Base-by-base conservation (phyloP, 1,139 yeast genomes). In the Kodamaea fungicola region DNA sequence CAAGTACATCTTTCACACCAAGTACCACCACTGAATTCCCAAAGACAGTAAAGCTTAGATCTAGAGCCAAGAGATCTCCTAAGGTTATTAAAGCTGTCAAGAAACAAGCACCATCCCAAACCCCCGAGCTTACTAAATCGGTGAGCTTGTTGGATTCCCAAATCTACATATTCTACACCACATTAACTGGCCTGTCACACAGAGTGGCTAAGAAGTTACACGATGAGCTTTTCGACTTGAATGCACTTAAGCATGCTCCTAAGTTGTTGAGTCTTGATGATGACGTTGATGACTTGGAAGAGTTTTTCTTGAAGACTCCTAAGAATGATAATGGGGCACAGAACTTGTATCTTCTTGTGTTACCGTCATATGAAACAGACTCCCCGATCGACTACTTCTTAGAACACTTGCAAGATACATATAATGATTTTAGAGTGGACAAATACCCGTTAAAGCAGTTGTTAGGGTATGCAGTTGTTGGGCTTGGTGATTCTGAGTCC, bases 361-460 rank as follows among this genome's bases (percentile, higher is more conserved):
- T 89, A 22, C 97, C 97, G 2, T 87, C 96, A 0, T 89, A 89
- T 55, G 97, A 88, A 50, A 85, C 90, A 0, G 97, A 89, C 59
- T 85, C 95, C 2, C 96, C 97, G 8, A 73, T 90, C 33, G 97
- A 89, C 59, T 89, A 80, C 55, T 88, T 88, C 58, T 66, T 89
- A 41, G 95, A 87, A 52, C 82, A 86, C 37, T 67, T 89, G 49
- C 72, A 77, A 44, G 97, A 89, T 40, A 87, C 94, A 1, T 79
- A 78, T 45, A 82, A 83, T 45, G 97, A 89, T 57, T 88, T 87
- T 64, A 71, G 97, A 48, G 76, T 89, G 32, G 96, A 88, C 52
- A 85, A 86, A 42, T 80, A 78, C 48, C 96, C 96, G 4, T 65
- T 89, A 50, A 64, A 72, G 31, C 61, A 71, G 24, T 60, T 89